Evolutionary conservation across 768 basidiomycete genomes (phyloP).

Genomic region (Imleria badia): DNA sequence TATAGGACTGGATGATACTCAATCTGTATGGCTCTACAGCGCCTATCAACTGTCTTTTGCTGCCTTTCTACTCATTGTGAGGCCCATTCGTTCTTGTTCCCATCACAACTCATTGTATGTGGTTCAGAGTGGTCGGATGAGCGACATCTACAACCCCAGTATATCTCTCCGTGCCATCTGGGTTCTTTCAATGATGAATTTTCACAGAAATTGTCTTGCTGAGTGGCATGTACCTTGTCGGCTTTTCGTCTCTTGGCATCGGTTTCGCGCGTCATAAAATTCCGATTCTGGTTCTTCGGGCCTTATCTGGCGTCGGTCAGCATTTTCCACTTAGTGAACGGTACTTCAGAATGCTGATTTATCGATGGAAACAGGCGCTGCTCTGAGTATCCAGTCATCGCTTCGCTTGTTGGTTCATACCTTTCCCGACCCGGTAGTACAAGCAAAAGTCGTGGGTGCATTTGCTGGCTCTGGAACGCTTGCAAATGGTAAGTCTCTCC

Average conservation of each 20-base stretch:
- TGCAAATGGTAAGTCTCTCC: not conserved
- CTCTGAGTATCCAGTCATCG: not conserved
- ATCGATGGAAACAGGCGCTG: not conserved
- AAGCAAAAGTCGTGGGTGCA: not conserved
- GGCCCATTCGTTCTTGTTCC: not conserved
- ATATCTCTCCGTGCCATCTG: not conserved
- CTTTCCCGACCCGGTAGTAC: not conserved
- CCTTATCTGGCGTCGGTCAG: not conserved
- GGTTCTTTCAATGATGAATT: not conserved
- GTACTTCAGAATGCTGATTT: not conserved
- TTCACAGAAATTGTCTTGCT: not conserved
- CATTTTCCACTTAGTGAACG: no score
- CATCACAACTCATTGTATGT: not conserved
- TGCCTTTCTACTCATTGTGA: not conserved
- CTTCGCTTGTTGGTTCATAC: not conserved
- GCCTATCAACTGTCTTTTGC: not conserved
- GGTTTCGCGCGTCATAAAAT: not conserved
- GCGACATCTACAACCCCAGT: constrained; percentile 1
- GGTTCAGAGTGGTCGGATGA: not conserved
- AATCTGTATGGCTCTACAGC: not conserved
- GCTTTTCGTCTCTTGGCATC: not conserved
- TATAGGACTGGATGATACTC: not conserved
- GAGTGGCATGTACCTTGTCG: not conserved
- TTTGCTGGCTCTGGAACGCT: not conserved
- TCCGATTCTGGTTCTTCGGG: not conserved